Conservation (phyloP, 2,329 filamentous ascomycete species). For the Monilinia vaccinii-corymbosi region DNA sequence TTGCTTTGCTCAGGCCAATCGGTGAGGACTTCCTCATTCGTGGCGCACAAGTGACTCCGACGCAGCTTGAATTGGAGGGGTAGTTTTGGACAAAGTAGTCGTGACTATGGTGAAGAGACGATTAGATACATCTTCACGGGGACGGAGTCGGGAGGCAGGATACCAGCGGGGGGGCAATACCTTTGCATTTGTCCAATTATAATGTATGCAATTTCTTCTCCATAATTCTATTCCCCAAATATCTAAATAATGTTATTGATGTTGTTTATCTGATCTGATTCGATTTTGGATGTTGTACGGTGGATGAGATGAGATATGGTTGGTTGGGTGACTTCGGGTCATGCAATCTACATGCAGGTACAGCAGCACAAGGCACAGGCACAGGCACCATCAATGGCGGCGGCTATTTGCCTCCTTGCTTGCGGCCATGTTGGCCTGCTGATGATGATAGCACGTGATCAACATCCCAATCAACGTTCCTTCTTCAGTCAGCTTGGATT, state of each 20-base stretch:
- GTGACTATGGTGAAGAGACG: background rate
- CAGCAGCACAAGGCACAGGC: no score
- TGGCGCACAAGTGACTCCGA: conserved; percentile 4
- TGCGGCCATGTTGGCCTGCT: background rate
- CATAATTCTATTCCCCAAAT: background rate
- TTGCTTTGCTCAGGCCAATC: background rate
- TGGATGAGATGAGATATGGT: background rate
- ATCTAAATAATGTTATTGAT: background rate
- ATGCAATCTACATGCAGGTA: background rate
- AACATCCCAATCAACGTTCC: no score
- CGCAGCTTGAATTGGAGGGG: background rate
- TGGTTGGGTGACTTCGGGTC: background rate
- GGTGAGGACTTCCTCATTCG: background rate
- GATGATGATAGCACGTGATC: background rate
- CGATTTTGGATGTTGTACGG: background rate
- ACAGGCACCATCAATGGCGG: no score
- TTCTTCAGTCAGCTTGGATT: no score
- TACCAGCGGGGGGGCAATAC: background rate
- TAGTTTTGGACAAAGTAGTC: background rate
- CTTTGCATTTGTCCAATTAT: background rate
- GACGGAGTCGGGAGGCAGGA: background rate
- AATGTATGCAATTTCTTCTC: background rate
- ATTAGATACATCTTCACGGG: conserved; percentile 1
- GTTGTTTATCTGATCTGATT: background rate
- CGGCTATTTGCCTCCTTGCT: background rate